Evolutionary conservation across 345 rosid genomes (phyloP).

Genomic region (Psidium guajava): DNA sequence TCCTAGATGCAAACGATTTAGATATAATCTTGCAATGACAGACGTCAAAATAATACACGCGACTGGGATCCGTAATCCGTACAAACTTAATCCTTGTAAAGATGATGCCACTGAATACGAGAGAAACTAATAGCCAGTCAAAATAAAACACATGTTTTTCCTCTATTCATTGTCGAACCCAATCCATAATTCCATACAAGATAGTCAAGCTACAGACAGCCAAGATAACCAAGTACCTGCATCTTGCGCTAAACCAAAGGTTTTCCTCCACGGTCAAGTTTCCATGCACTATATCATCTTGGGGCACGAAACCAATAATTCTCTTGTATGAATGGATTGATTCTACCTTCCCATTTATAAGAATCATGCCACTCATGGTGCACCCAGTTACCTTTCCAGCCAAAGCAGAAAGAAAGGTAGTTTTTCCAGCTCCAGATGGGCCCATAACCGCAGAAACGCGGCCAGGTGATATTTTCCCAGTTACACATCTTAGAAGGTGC

Average conservation of each 20-base stretch:
- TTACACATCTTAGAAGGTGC: slow-evolving; percentile 76
- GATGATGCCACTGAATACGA: background rate
- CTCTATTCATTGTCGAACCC: background rate
- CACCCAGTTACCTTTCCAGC: slow-evolving; percentile 87
- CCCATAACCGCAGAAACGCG: slow-evolving; percentile 98
- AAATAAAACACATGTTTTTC: background rate
- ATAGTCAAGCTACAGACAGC: background rate
- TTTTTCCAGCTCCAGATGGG: slow-evolving; percentile 98
- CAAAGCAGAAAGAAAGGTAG: slow-evolving; percentile 90
- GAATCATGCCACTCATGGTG: slow-evolving; percentile 56
- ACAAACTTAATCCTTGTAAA: background rate
- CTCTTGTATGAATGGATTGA: slow-evolving; percentile 80
- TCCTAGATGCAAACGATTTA: background rate
- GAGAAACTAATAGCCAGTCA: background rate
- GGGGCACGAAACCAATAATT: slow-evolving; percentile 94
- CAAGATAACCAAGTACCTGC: slow-evolving; percentile 49
- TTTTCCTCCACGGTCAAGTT: slow-evolving; percentile 96
- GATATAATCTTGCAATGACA: background rate
- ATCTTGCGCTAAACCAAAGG: slow-evolving; percentile 98
- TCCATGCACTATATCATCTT: slow-evolving; percentile 98
- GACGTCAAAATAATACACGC: background rate
- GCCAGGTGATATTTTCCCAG: slow-evolving; percentile 85
- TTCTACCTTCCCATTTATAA: slow-evolving; percentile 72
- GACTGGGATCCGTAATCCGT: background rate
- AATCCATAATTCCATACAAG: background rate